Percentiles rank a stretch among this genome's conserved stretches.
Evolutionary conservation across 129 eudicot species (phyloP).

Genomic region (Saussurea involucrata): DNA sequence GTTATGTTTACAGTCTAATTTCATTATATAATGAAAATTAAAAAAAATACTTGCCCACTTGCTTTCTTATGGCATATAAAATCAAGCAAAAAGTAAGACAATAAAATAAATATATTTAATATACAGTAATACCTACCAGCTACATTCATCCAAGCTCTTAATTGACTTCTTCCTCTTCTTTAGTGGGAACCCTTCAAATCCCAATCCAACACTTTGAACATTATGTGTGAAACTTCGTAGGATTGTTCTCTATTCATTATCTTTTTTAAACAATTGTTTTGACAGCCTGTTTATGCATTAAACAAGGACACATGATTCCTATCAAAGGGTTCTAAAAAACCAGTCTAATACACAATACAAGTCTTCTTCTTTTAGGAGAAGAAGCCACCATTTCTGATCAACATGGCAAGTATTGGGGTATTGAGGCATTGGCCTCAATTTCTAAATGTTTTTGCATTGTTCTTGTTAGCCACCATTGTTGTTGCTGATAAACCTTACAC

Average conservation of each 20-base stretch:
- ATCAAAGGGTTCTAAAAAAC: conserved; percentile 1
- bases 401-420: conserved; percentile 18
- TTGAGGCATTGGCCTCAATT: conserved; percentile 23
- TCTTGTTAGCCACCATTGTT: conserved; percentile 13
- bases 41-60: not conserved
- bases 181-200: not conserved
- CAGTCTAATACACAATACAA: conserved; percentile 1
- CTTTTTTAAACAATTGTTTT: not conserved
- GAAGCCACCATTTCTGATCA: not conserved
- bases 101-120: not conserved
- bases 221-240: not conserved
- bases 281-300: conserved; percentile 17
- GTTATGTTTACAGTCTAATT: too few species aligned
- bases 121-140: not conserved
- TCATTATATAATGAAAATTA: too few species aligned
- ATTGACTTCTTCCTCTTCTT: not conserved
- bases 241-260: not conserved
- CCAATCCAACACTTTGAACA: not conserved
- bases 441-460: conserved; percentile 13
- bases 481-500: conserved; percentile 21
- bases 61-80: not conserved
- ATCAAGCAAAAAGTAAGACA: not conserved
- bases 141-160: not conserved
- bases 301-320: not conserved
- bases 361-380: not conserved